Base-by-base conservation (phyloP, 73 alveolate genomes). In the Stentor roeselii region DNA sequence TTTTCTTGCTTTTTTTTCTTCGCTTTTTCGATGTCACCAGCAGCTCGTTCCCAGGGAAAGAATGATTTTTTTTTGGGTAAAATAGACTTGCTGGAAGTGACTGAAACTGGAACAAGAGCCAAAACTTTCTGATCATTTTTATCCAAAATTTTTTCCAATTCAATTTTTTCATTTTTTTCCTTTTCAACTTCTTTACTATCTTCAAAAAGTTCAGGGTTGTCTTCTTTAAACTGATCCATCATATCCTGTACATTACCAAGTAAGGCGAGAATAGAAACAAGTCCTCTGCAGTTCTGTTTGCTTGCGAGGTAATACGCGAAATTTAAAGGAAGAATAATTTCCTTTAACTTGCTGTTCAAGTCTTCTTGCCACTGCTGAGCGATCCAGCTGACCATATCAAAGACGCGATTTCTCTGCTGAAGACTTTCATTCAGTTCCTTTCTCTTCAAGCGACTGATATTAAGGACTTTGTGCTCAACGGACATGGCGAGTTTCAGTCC, bases 401-500 rank as follows among this genome's bases (percentile, higher is more conserved):
- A 83, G 1, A 90, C 86, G 35, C 83, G 82, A 3, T 91, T 84
- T 83, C 93, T 92, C 90, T 39, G 60, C 31, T 76, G 41, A 3
- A 82, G 88, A 11, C 74, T 59, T 86, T 60, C 30, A 90, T 30
- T 39, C 60, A 84, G 3, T 80, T 86, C 38, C 90, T 89, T 59
- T 87, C 78, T 75, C 1, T 61, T 88, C 21, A 74, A 86, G n/a
- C 60, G 37, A 59, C 67, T 74, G 3, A 78, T 82, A n/a, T 88
- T 86, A 3, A 67, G 80, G 27, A 21, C 15, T 87, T 86, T 74
- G 59, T 89, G 78, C 82, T 93, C 98, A 27, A 90, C 86, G 34
- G 95, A 85, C 80, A 91, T 86, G 34, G 89, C 88, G 93, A 88
- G 84, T 14, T 94, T 85, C 27, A 95, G 83, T 42, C 94, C 82